Base-by-base conservation (phyloP, 352 stramenopile species). In the Albugo laibachii region DNA sequence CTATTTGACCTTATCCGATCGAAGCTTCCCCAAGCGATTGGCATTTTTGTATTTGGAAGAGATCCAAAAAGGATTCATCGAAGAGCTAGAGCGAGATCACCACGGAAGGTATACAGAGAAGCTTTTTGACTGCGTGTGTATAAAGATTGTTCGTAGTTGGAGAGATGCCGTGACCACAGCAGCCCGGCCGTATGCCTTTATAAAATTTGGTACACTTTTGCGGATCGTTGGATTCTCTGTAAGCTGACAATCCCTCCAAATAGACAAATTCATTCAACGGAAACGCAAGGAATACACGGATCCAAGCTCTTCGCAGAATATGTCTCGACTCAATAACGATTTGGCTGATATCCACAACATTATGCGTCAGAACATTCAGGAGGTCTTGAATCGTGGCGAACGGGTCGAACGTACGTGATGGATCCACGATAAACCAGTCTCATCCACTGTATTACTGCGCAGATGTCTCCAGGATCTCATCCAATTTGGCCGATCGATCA, bases 291-390 rank as follows among this genome's bases (percentile, higher is more conserved):
- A 98, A 52, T 99, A 97, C 59, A 80, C 80, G 37, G 94, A 99
- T 64, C 93, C 93, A 15, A 96, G 91, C 48, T 96, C 83, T 42
- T 80, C 81, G 34, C 73, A 95, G 58, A 96, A 97, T 63, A 97
- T 96, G 70, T 80, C 88, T 48, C 88, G 89, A 37, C 65, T 99
- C 35, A 97, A 97, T 66, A 83, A 97, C 54, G 95, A 98, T 58
- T 71, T 99, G 47, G 85, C 83, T 24, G 94, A 98, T 53, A 98
- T 99, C 66, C 93, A 98, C 67, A 97, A 89, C 58, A 98, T 99
- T 61, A 98, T 98, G 94, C 81, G 85, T 60, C 95, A 96, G 60
- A 99, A 98, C 71, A 96, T 96, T 52, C 80, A 96, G 55, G 88
- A 96, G 54, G 86, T 96, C 55, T 72, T 95, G 36, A 92, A 92